Percentiles rank a stretch among this genome's conserved stretches.
Evolutionary conservation across 495 filamentous ascomycete genomes (phyloP).

Genomic region (Haplographium delicatum): DNA sequence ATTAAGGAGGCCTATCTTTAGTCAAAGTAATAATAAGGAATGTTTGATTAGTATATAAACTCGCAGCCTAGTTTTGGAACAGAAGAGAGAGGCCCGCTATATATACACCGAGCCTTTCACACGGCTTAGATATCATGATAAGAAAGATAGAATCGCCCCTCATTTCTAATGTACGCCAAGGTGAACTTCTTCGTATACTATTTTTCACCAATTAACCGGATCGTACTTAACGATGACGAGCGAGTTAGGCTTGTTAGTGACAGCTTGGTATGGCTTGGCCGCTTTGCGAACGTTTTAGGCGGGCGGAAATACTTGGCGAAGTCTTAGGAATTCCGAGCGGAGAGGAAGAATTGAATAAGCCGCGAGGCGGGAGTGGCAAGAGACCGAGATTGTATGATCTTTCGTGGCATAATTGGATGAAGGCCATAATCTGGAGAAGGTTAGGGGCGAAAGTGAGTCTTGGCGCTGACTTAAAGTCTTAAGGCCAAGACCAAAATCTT

Average conservation of each 20-base stretch:
- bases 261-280: background rate
- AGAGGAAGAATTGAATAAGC: background rate
- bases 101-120: background rate
- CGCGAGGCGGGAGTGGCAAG: background rate
- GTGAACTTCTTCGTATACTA: background rate
- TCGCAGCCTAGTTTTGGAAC: background rate
- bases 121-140: background rate
- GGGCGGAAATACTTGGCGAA: background rate
- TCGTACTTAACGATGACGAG: background rate
- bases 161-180: background rate
- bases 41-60: slow-evolving; percentile 4
- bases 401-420: background rate
- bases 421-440: no score
- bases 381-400: background rate
- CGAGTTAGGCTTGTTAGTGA: background rate
- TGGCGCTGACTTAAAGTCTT: no score
- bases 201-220: background rate
- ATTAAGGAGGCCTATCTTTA: slow-evolving; percentile 18
- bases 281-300: background rate
- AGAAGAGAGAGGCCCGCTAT: background rate
- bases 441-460: no score
- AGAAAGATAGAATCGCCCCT: background rate
- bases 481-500: no score
- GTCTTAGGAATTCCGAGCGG: background rate
- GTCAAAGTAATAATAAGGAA: slow-evolving; percentile 26